A percentile compares a stretch with the other conserved stretches of the same genome.
Evolutionary conservation across 1,284 basidiomycete species (phyloP).

Genomic region (Amylostereum areolatum): DNA sequence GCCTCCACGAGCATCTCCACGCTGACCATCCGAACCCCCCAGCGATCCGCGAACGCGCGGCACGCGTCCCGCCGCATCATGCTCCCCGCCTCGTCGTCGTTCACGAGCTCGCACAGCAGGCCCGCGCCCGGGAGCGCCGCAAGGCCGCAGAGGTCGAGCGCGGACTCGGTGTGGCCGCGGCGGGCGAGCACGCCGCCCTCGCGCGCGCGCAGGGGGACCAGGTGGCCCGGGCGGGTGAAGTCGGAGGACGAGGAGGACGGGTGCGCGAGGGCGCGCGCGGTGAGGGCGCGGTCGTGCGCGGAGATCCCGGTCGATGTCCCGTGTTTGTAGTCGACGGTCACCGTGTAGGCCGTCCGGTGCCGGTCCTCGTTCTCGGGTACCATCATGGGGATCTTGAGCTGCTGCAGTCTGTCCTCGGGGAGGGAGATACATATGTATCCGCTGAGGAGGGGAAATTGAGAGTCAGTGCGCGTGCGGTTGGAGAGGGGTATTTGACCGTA

Average conservation of each 20-base stretch:
- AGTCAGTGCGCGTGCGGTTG: constrained; percentile 1
- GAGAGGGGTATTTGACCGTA: not conserved
- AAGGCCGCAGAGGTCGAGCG: constrained; percentile 82
- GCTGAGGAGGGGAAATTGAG: constrained; percentile 33
- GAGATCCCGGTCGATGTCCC: constrained; percentile 96
- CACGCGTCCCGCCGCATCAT: constrained; percentile 98
- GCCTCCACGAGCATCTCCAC: constrained; percentile 72
- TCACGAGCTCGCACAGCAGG: constrained; percentile 92
- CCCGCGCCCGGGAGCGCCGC: constrained; percentile 77
- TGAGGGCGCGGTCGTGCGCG: constrained; percentile 89
- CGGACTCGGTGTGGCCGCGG: constrained; percentile 91
- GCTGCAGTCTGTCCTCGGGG: constrained; percentile 68
- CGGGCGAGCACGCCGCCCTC: constrained; percentile 81
- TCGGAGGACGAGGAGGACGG: constrained; percentile 54
- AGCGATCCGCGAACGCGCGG: constrained; percentile 85
- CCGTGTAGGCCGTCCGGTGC: constrained; percentile 94
- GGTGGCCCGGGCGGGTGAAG: constrained; percentile 91
- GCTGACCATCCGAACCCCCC: constrained; percentile 91
- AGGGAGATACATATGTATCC: constrained; percentile 94
- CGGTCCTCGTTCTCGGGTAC: constrained; percentile 86
- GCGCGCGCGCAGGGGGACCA: constrained; percentile 89
- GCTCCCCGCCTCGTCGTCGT: constrained; percentile 84
- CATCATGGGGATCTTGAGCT: constrained; percentile 93
- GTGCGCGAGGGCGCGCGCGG: constrained; percentile 77
- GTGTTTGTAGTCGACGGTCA: constrained; percentile 91